Percentiles rank a stretch among this genome's conserved stretches.
phyloP scores from a whole-genome alignment of 2,329 filamentous ascomycete species.

The Colletotrichum trifolii region DNA sequence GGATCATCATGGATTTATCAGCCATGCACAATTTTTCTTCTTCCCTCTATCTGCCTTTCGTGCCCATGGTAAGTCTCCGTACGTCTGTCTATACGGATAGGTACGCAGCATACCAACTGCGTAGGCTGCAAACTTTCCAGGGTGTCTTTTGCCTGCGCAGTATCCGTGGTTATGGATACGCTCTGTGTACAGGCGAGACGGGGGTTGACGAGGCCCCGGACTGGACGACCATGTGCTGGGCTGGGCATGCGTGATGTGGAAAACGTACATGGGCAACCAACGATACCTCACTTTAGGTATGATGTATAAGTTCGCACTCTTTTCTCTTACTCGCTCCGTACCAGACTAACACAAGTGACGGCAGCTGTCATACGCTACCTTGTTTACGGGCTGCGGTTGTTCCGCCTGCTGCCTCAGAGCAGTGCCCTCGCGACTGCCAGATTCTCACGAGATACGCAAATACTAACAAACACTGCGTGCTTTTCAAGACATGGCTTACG shows the following conservation, averaged over 20 bases:
- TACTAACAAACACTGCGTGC: too few species aligned
- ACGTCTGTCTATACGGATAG: too few species aligned
- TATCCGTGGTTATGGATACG: slow-evolving; percentile 19
- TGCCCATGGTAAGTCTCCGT: slow-evolving; percentile 1
- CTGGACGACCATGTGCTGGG: slow-evolving; percentile 22
- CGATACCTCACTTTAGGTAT: background rate
- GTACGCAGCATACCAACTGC: too few species aligned
- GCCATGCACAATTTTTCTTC: slow-evolving; percentile 32
- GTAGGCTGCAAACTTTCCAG: background rate
- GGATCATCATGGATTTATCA: slow-evolving; percentile 31
- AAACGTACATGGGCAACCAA: slow-evolving; percentile 7
- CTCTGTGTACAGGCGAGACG: slow-evolving; percentile 23
- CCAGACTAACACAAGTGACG: too few species aligned
- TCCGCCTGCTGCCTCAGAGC: too few species aligned
- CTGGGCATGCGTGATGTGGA: slow-evolving; percentile 32
- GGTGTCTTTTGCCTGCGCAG: slow-evolving; percentile 2
- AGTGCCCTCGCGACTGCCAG: too few species aligned
- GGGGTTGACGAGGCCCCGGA: slow-evolving; percentile 26
- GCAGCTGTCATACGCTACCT: too few species aligned
- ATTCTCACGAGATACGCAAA: too few species aligned
- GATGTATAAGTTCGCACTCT: background rate
- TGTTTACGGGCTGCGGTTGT: too few species aligned
- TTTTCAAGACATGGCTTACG: background rate
- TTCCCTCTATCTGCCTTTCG: slow-evolving; percentile 5
- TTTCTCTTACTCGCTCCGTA: background rate